A percentile compares a stretch with the other conserved stretches of the same genome.
These are phyloP conservation scores for Monosporascus sp. DNA, from an alignment of 2,329 filamentous ascomycete genomes.

Conservation along the genomic window DNA sequence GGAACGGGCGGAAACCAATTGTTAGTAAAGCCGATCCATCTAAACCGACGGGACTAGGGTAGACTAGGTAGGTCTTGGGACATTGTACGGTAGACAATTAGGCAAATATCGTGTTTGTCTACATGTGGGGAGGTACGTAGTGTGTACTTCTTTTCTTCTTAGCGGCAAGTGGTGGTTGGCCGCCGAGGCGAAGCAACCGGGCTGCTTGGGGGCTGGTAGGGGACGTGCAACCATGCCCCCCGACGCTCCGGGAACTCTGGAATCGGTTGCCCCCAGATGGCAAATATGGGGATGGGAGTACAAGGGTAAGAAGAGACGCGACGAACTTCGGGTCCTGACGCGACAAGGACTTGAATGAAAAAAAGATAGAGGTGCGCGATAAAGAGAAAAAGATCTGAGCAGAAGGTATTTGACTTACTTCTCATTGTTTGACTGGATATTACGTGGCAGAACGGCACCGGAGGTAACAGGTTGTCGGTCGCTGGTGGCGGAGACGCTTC, in stretches of 20 bases:
- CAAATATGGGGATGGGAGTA: constrained; percentile 1
- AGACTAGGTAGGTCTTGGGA: constrained; percentile 5
- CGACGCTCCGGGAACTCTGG: neutral
- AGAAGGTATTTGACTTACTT: constrained; percentile 43
- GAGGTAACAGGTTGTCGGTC: constrained; percentile 42
- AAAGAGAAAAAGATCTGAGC: constrained; percentile 1
- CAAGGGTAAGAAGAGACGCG: constrained; percentile 2
- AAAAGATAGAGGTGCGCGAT: constrained; percentile 4
- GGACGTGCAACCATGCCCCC: neutral
- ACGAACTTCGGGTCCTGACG: neutral
- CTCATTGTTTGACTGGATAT: constrained; percentile 42
- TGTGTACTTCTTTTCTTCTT: neutral
- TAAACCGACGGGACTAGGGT: constrained; percentile 15
- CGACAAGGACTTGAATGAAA: neutral
- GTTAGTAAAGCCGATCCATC: constrained; percentile 20
- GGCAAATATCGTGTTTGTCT: neutral
- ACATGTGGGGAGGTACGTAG: neutral
- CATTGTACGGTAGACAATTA: neutral
- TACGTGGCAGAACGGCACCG: constrained; percentile 37
- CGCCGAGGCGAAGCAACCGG: neutral
- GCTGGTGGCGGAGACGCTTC: constrained; percentile 37
- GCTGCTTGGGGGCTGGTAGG: neutral
- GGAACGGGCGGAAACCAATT: constrained; percentile 14
- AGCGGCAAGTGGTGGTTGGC: neutral
- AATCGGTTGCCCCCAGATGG: constrained; percentile 1